These are phyloP conservation scores for Aspergillus hortae DNA, from an alignment of 2,329 filamentous ascomycete species.

Conservation along the genomic window DNA sequence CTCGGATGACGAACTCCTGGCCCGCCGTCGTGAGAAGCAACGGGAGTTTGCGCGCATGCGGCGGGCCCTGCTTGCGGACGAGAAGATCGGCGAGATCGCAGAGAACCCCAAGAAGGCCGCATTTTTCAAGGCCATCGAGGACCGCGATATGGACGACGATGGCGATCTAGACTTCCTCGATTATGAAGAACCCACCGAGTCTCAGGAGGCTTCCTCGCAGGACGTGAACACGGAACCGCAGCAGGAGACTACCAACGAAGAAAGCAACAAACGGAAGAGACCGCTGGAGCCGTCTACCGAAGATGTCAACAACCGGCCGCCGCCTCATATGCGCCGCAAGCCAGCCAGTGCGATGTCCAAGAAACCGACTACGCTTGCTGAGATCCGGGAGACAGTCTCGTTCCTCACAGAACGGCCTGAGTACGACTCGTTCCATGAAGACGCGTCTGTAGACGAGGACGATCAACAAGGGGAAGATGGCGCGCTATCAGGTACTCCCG, in stretches of 20 bases:
- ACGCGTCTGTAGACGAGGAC: constrained; percentile 49
- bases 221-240: constrained; percentile 17
- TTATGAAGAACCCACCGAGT: constrained; percentile 33
- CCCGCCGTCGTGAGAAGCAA: constrained; percentile 75
- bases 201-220: constrained; percentile 34
- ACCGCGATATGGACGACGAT: constrained; percentile 66
- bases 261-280: constrained; percentile 39
- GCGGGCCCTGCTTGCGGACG: constrained; percentile 80
- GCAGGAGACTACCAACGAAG: constrained; percentile 15
- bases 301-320: constrained; percentile 50
- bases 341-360: constrained; percentile 50
- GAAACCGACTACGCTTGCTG: constrained; percentile 70
- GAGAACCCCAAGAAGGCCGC: constrained; percentile 85
- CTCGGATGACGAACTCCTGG: constrained; percentile 75
- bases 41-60: constrained; percentile 89
- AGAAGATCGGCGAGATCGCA: constrained; percentile 85
- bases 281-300: constrained; percentile 36
- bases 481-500: constrained; percentile 11
- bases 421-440: constrained; percentile 53
- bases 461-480: constrained; percentile 42
- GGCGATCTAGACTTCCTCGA: constrained; percentile 66
- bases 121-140: constrained; percentile 86
- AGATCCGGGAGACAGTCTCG: constrained; percentile 80
- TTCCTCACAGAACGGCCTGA: constrained; percentile 71
- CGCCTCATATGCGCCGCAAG: constrained; percentile 61